Percentiles rank a stretch among this genome's conserved stretches.
These are phyloP conservation scores for Sporothrix pallida DNA, from an alignment of 2,329 filamentous ascomycete genomes.

Conservation along the genomic window DNA sequence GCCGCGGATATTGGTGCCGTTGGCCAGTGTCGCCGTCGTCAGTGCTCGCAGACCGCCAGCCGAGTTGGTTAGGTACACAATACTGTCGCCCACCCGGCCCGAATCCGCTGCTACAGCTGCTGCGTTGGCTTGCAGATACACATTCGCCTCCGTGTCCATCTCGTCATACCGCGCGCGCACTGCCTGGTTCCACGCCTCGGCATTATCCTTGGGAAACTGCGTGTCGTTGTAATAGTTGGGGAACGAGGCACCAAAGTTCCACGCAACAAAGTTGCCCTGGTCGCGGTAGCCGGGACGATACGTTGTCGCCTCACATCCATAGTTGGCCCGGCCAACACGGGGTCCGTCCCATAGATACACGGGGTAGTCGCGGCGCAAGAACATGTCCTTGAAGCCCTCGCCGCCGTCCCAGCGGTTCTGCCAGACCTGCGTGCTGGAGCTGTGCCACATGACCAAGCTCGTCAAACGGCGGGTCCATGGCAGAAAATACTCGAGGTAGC, in stretches of 20 bases:
- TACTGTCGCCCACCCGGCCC: constrained; percentile 41
- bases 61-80: constrained; percentile 47
- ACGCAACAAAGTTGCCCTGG: constrained; percentile 38
- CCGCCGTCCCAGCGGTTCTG: constrained; percentile 50
- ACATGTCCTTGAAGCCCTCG: constrained; percentile 50
- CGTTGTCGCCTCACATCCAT: constrained; percentile 44
- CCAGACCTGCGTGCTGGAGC: constrained; percentile 47
- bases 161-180: constrained; percentile 47
- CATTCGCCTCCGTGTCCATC: constrained; percentile 44
- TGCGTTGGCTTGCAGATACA: constrained; percentile 45
- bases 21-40: constrained; percentile 45
- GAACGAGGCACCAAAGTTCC: constrained; percentile 47
- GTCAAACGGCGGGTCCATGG: constrained; percentile 45
- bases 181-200: constrained; percentile 45
- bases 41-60: constrained; percentile 46
- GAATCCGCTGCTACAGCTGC: constrained; percentile 46
- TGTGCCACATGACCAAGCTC: constrained; percentile 49
- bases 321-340: constrained; percentile 47
- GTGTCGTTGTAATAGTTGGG: constrained; percentile 45
- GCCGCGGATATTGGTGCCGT: constrained; percentile 47
- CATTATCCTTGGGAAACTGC: constrained; percentile 45
- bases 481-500: constrained; percentile 50
- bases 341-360: constrained; percentile 50
- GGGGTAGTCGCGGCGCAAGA: constrained; percentile 47
- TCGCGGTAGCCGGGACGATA: constrained; percentile 46